Evolutionary conservation across 2,329 filamentous ascomycete genomes (phyloP).

Genomic region (Sodiomyces alkalinus): DNA sequence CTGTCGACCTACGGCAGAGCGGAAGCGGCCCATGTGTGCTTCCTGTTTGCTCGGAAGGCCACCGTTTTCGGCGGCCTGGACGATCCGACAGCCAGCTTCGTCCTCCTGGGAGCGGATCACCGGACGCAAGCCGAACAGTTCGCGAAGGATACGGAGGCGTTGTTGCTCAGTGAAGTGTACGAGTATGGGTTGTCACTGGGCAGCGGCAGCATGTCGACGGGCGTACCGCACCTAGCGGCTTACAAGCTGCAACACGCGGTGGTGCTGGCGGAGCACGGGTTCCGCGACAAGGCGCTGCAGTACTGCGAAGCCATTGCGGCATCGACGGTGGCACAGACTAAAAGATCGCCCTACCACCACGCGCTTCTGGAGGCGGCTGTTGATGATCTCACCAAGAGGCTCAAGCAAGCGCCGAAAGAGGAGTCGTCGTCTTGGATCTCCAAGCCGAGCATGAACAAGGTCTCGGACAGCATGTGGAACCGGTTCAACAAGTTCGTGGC

Average conservation of each 20-base stretch:
- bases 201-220: constrained; percentile 34
- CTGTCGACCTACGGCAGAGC: constrained; percentile 73
- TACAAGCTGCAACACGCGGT: constrained; percentile 89
- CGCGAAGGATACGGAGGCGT: constrained; percentile 65
- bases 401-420: constrained; percentile 77
- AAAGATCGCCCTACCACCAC: constrained; percentile 78
- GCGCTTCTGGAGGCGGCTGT: constrained; percentile 56
- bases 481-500: constrained; percentile 95
- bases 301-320: constrained; percentile 78
- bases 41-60: constrained; percentile 62
- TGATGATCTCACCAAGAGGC: constrained; percentile 68
- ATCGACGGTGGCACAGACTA: constrained; percentile 66
- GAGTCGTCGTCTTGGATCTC: constrained; percentile 78
- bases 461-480: constrained; percentile 78
- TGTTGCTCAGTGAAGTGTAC: constrained; percentile 92
- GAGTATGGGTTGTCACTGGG: constrained; percentile 75
- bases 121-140: constrained; percentile 54
- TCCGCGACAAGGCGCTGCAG: constrained; percentile 66
- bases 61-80: constrained; percentile 70
- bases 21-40: constrained; percentile 90
- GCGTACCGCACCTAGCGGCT: constrained; percentile 67
- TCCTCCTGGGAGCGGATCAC: constrained; percentile 77
- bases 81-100: constrained; percentile 63
- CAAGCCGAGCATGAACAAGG: constrained; percentile 90
- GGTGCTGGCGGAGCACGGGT: constrained; percentile 69